Conservation (phyloP, 371 early-diverging fungal genomes). For the Apophysomyces sp. region DNA sequence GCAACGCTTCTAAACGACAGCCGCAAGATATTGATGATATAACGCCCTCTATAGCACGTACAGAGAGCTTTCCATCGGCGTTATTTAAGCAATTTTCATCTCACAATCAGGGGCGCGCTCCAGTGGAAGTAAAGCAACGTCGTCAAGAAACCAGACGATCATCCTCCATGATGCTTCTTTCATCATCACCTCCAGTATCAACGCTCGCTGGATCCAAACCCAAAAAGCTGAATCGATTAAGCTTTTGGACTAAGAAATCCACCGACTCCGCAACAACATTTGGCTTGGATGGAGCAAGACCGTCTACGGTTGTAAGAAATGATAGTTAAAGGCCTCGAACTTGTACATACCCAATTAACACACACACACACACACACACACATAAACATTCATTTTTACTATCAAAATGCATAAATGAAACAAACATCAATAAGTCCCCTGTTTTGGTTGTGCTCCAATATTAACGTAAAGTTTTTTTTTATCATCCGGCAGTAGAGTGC, state of each 20-base stretch:
- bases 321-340: background rate
- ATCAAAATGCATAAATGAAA: background rate
- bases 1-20: background rate
- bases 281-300: background rate
- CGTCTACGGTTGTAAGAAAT: background rate
- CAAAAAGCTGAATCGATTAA: background rate
- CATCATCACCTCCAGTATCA: background rate
- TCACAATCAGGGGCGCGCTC: background rate
- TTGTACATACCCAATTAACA: background rate
- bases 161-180: background rate
- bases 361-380: background rate
- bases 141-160: background rate
- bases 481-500: too few relatives aligned
- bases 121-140: background rate
- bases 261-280: background rate
- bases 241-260: background rate
- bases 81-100: background rate
- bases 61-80: background rate
- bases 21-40: background rate
- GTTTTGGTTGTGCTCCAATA: too few relatives aligned
- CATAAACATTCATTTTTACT: background rate
- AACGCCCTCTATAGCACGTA: background rate
- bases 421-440: background rate
- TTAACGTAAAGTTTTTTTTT: too few relatives aligned
- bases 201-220: background rate